Conservation (phyloP, 768 basidiomycete genomes). For the Phlegmacium glaucopus region DNA sequence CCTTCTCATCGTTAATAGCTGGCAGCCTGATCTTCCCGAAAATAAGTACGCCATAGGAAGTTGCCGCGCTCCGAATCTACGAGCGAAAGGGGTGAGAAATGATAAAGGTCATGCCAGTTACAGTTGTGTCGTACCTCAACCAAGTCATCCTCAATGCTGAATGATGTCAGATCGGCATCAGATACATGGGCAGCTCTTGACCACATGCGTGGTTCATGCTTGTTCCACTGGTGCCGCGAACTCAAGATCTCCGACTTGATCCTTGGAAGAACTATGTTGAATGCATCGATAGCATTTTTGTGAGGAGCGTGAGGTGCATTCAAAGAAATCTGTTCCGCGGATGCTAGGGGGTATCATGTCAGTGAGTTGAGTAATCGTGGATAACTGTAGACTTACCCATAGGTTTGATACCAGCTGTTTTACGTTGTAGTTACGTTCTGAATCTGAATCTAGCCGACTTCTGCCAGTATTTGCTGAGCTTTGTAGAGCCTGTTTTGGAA, state of each 20-base stretch:
- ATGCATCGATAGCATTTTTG: slow-evolving; percentile 61
- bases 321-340: slow-evolving; percentile 51
- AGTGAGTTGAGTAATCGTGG: neutral
- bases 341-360: slow-evolving; percentile 35
- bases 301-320: slow-evolving; percentile 61
- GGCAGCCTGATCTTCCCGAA: slow-evolving; percentile 76
- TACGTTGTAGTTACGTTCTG: no score
- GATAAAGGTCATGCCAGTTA: neutral
- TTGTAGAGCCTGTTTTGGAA: no score
- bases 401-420: neutral
- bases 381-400: slow-evolving; percentile 10
- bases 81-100: slow-evolving; percentile 16
- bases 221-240: slow-evolving; percentile 69
- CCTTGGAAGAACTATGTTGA: slow-evolving; percentile 44
- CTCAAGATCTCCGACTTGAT: slow-evolving; percentile 68
- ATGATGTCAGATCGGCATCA: slow-evolving; percentile 49
- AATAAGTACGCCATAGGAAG: slow-evolving; percentile 67
- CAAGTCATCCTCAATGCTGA: slow-evolving; percentile 44
- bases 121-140: slow-evolving; percentile 35
- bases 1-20: slow-evolving; percentile 56
- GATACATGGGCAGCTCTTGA: slow-evolving; percentile 48
- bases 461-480: no score
- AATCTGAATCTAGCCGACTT: no score
- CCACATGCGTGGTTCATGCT: slow-evolving; percentile 75
- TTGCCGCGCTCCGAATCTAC: slow-evolving; percentile 50